Evolutionary conservation across 768 basidiomycete genomes (phyloP).

Genomic region (Lentinula guzmanii): DNA sequence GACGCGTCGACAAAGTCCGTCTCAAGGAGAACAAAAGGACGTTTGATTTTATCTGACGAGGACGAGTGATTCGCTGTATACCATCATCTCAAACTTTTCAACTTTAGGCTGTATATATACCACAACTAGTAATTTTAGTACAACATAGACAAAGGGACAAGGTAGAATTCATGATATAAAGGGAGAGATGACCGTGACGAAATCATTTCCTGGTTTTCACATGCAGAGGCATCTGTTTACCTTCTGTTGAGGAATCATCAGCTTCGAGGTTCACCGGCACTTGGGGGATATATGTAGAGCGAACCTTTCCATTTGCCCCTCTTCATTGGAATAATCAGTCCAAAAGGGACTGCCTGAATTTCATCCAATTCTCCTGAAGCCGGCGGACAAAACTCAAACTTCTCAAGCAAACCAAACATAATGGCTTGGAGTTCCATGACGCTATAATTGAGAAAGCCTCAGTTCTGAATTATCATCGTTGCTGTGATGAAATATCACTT

Average conservation of each 20-base stretch:
- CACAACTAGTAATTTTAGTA: too few species aligned
- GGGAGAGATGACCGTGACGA: neutral
- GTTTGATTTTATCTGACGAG: constrained; percentile 15
- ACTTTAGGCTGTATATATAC: too few species aligned
- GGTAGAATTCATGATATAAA: too few species aligned
- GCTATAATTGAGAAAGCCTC: constrained; percentile 4
- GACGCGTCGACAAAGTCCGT: neutral
- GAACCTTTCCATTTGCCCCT: neutral
- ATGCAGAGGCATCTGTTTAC: neutral
- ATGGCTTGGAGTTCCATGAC: constrained; percentile 34
- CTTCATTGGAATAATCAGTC: neutral
- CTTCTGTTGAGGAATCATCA: neutral
- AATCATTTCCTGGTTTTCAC: neutral
- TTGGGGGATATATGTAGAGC: neutral
- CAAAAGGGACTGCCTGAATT: neutral
- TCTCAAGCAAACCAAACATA: constrained; percentile 26
- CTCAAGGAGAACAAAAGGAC: constrained; percentile 6
- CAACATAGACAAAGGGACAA: too few species aligned
- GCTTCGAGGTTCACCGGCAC: neutral
- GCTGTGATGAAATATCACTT: neutral
- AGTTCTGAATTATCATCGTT: neutral
- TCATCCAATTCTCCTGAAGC: constrained; percentile 2
- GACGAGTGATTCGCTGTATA: neutral
- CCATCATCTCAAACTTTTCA: too few species aligned
- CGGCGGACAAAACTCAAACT: constrained; percentile 28